These are phyloP conservation scores for Plectosphaerella plurivora DNA, from an alignment of 2,329 filamentous ascomycete species.

Conservation along the genomic window DNA sequence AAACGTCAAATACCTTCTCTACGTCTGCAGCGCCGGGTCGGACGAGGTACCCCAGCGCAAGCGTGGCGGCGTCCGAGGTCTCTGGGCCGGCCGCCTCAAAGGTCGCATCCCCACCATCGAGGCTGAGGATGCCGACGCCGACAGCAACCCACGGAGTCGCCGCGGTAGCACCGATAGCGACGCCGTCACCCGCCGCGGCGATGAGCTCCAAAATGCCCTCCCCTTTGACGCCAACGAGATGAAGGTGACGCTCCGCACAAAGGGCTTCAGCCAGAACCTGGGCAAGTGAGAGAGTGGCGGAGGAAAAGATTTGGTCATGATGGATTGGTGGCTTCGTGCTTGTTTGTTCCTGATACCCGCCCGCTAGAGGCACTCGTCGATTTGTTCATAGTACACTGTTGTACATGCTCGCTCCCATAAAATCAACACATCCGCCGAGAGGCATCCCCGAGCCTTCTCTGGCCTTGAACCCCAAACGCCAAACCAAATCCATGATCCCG, in stretches of 20 bases:
- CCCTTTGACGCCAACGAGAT: slow-evolving; percentile 42
- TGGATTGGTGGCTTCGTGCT: no score
- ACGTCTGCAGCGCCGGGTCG: slow-evolving; percentile 78
- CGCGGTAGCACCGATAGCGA: slow-evolving; percentile 42
- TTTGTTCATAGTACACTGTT: no score
- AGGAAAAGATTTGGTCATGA: no score
- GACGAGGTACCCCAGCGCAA: slow-evolving; percentile 59
- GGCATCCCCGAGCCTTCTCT: no score
- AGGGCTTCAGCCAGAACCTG: slow-evolving; percentile 48
- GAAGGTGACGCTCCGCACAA: slow-evolving; percentile 50
- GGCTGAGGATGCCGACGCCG: slow-evolving; percentile 13
- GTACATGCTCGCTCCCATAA: no score
- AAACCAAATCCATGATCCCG: no score
- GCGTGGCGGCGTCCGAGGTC: slow-evolving; percentile 54
- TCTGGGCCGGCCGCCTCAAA: slow-evolving; percentile 47
- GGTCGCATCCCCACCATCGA: slow-evolving; percentile 16
- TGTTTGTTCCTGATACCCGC: no score
- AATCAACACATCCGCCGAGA: no score
- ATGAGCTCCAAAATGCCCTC: slow-evolving; percentile 31
- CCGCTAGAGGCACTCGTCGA: no score
- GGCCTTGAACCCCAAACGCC: no score
- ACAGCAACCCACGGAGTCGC: slow-evolving; percentile 35
- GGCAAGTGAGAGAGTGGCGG: slow-evolving; percentile 5
- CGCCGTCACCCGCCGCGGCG: slow-evolving; percentile 29
- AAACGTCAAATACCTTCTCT: slow-evolving; percentile 89